Base-by-base conservation (phyloP, 2,329 filamentous ascomycete genomes). In the Sarocladium oryzae region DNA sequence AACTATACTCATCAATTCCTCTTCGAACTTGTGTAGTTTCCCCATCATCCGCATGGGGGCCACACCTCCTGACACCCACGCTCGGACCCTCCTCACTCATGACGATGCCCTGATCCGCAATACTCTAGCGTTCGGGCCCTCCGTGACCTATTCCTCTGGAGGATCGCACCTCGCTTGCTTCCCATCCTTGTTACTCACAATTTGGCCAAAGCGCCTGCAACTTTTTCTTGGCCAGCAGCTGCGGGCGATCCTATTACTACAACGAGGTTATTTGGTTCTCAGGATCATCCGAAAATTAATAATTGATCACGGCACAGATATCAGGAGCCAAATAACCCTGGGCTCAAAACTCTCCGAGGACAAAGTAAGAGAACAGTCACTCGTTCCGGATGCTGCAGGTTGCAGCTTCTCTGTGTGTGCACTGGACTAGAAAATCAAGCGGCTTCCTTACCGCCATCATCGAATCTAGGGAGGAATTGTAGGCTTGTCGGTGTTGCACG, bases 101-200 rank as follows among this genome's bases (percentile, higher is more conserved):
- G 28, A 48, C 10, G 40, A 26, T 24, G 40, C 18, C 26, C 43
- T 18, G n/a, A 33, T 33, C 28, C 43, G n/a, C 26, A 21, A 3
- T 11, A 4, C 20, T 13, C 43, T 21, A 32, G 26, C 24, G 24
- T 13, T 21, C 43, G 43, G 43, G n/a, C 24, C 18, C 43, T 48
- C 43, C 43, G 43, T 48, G 43, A 30, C 15, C 43, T 48, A 48
- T 48, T 48, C 43, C 43, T 48, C 21, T 48, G 20, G 7, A 33
- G 28, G 43, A 20, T 48, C 16, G 26, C 43, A 48, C 40, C 13
- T 45, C 40, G 40, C 18, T 45, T 23, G 40, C 37, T 4, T 40
- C 37, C 37, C n/a, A 8, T 4, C n/a, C 11, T 20, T n/a, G 11
- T 18, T 26, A 20, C 9, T 20, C n/a, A n/a, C 28, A 3, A 11